Evolutionary conservation across 2,329 filamentous ascomycete genomes (phyloP).

Genomic region (Elsinoe necatrix): DNA sequence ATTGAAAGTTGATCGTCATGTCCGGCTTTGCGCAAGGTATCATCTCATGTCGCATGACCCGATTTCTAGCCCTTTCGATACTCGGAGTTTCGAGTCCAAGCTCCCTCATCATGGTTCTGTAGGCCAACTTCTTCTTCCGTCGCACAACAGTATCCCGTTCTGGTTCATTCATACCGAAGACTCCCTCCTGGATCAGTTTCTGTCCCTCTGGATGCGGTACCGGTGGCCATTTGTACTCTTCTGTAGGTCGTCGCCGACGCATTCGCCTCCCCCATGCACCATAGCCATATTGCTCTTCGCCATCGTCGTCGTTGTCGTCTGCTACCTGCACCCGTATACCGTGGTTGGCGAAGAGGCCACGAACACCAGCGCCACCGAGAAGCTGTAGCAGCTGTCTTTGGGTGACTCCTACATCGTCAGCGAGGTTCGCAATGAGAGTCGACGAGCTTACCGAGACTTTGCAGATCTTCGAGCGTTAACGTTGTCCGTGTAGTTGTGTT

Average conservation of each 20-base stretch:
- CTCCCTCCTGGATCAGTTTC: slow-evolving; percentile 72
- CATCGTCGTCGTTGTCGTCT: slow-evolving; percentile 34
- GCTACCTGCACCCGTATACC: slow-evolving; percentile 23
- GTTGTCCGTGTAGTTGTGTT: slow-evolving; percentile 11
- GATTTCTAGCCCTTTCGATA: slow-evolving; percentile 52
- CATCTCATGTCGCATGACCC: slow-evolving; percentile 59
- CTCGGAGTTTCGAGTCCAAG: slow-evolving; percentile 58
- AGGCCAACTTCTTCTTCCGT: slow-evolving; percentile 55
- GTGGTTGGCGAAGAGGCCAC: slow-evolving; percentile 41
- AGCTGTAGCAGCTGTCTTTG: slow-evolving; percentile 46
- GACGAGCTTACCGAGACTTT: slow-evolving; percentile 21
- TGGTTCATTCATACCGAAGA: slow-evolving; percentile 62
- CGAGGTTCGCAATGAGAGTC: background rate
- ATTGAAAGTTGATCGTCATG: slow-evolving; percentile 77
- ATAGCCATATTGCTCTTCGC: slow-evolving; percentile 34
- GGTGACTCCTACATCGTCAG: slow-evolving; percentile 32
- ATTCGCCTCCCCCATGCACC: slow-evolving; percentile 37
- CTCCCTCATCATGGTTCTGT: slow-evolving; percentile 71
- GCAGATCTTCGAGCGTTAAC: slow-evolving; percentile 11
- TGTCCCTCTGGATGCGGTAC: slow-evolving; percentile 70
- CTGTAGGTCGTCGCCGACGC: slow-evolving; percentile 38
- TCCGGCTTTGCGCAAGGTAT: slow-evolving; percentile 72
- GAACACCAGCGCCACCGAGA: slow-evolving; percentile 46
- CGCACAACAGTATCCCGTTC: slow-evolving; percentile 28
- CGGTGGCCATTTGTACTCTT: slow-evolving; percentile 59